A percentile compares a stretch with the other conserved stretches of the same genome.
phyloP scores from a whole-genome alignment of 2,329 filamentous ascomycete species.

The Aureobasidium sp. region DNA sequence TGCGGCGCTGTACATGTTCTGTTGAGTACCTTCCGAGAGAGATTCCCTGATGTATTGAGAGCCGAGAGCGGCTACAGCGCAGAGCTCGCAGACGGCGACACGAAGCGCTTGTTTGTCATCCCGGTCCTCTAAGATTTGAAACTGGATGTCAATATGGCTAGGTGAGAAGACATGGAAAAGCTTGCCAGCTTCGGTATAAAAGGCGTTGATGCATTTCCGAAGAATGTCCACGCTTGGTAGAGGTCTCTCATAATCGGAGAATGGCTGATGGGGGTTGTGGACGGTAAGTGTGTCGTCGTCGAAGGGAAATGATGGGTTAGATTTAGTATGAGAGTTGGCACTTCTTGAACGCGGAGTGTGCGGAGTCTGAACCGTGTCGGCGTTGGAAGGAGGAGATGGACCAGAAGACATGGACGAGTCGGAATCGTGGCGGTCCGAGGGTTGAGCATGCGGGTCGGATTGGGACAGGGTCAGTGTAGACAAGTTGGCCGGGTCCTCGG shows the following conservation, averaged over 20 bases:
- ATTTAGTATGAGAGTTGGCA: background rate
- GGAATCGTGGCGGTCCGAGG: background rate
- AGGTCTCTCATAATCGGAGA: background rate
- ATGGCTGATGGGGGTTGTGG: background rate
- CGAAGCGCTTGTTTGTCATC: background rate
- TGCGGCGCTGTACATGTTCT: background rate
- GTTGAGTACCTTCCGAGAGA: background rate
- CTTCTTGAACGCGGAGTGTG: background rate
- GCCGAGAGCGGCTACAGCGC: conserved; percentile 1
- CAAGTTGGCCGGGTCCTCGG: background rate
- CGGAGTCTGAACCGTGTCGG: background rate
- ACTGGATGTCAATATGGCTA: background rate
- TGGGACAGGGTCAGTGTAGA: background rate
- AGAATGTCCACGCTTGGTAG: background rate
- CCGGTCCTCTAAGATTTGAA: background rate
- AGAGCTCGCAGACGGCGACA: conserved; percentile 2
- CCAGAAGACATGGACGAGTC: background rate
- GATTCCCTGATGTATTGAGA: conserved; percentile 6
- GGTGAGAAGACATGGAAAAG: conserved; percentile 4
- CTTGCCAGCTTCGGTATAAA: background rate
- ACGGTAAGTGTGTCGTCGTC: background rate
- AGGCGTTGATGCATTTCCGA: background rate
- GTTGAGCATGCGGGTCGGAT: background rate
- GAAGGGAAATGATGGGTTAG: background rate
- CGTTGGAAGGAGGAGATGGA: background rate